Conservation (phyloP, 495 filamentous ascomycete species). For the Penicillium paxilli region DNA sequence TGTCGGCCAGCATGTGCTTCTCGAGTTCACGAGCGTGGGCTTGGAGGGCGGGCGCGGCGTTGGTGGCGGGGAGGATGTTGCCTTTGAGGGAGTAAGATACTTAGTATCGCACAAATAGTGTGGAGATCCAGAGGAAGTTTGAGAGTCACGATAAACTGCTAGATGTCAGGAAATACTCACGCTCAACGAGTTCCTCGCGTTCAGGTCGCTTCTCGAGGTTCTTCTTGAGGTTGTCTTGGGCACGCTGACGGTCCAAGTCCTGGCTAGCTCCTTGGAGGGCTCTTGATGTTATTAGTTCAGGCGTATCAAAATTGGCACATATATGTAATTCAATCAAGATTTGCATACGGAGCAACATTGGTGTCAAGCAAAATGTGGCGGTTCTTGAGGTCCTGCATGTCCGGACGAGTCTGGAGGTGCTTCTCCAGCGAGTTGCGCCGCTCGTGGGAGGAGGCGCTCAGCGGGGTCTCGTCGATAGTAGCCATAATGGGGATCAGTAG, state of each 20-base stretch:
- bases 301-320: not conserved
- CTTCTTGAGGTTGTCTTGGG: conserved; percentile 65
- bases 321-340: not conserved
- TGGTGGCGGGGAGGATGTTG: conserved; percentile 73
- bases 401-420: conserved; percentile 76
- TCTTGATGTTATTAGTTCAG: conserved; percentile 28
- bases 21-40: conserved; percentile 79
- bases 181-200: conserved; percentile 67
- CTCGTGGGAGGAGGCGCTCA: conserved; percentile 58
- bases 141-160: too few relatives aligned
- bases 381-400: conserved; percentile 76
- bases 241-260: conserved; percentile 65
- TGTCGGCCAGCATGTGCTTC: conserved; percentile 81
- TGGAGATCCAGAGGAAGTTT: too few relatives aligned
- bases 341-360: conserved; percentile 61
- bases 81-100: conserved; percentile 39
- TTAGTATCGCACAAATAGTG: not conserved
- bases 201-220: conserved; percentile 64
- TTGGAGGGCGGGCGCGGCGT: conserved; percentile 72
- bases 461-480: conserved; percentile 38
- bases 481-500: conserved; percentile 1
- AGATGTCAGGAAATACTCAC: conserved; percentile 44
- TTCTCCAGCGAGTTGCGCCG: conserved; percentile 89
- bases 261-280: conserved; percentile 60
- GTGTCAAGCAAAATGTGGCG: conserved; percentile 72